Evolutionary conservation across 495 filamentous ascomycete species (phyloP), one percentile per base, ranked within the genome.

Genomic region (Cercophora newfieldiana): DNA sequence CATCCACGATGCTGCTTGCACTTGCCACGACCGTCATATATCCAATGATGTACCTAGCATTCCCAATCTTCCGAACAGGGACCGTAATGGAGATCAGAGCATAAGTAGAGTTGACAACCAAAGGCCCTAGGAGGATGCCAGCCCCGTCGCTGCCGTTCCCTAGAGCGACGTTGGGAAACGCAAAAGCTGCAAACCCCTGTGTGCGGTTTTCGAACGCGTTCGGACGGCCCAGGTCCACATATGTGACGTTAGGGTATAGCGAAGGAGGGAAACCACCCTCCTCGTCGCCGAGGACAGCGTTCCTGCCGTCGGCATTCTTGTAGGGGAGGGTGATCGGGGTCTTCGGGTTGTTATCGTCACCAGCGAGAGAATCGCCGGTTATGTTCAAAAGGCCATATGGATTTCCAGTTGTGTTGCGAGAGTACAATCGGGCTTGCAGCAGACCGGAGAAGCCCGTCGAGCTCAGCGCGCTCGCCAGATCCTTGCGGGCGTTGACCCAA

Each of bases 11-110:
- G 1, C 86, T 80, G 12, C 74, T 75, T 0, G 87, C 88, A 59
- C 87, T 86, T n/a, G 88, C 82, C 29, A 94, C 79, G 1, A 91
- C 73, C 2, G 91, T 94, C 79, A 93, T 83, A 76, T 87, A 96
- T 2, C 90, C 92, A 14, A 96, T 82, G 3, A 90, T 84, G 61
- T 88, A 84, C 18, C 75, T 75, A 48, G 69, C 62, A 10, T 82
- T 85, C 2, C 81, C 81, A 67, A 88, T 88, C 63, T 88, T 86
- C 61, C 91, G 81, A 29, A 96, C 85, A 0, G 91, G 90, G 21
- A 91, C 69, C 1, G 92, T 94, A 62, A 96, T 74, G 25, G 92
- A 96, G n/a, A 94, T 66, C n/a, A 96, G 71, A n/a, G 88, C 87
- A 56, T 87, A 90, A 0, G 84, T 86, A 18, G 80, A 73, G 71